phyloP scores from a whole-genome alignment of 176 grass and related monocot genomes.

The Bolboschoenus planiculmis region DNA sequence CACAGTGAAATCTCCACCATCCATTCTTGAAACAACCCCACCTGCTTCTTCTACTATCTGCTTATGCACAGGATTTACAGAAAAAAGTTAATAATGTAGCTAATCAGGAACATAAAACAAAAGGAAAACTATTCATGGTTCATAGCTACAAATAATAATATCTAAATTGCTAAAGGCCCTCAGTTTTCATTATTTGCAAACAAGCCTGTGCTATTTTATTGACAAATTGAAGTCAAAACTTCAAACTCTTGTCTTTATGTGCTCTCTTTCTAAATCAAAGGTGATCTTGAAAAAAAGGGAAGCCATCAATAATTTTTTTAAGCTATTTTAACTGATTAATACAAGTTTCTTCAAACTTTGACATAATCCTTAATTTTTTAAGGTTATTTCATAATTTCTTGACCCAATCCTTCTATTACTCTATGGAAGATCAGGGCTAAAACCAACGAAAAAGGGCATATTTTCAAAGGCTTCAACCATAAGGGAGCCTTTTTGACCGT shows the following conservation, averaged over 20 bases:
- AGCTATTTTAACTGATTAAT: no score
- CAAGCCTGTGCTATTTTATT: not conserved
- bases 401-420: not conserved
- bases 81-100: constrained; percentile 16
- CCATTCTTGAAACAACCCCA: constrained; percentile 74
- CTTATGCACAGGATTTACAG: constrained; percentile 7
- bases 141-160: not conserved
- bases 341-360: no score
- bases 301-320: not conserved
- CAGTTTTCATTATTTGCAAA: not conserved
- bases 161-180: not conserved
- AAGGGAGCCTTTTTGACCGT: not conserved
- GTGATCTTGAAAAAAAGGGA: not conserved
- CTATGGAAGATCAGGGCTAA: not conserved
- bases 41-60: constrained; percentile 98
- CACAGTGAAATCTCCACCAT: constrained; percentile 81
- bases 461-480: not conserved
- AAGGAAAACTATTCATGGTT: not conserved
- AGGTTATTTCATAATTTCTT: not conserved
- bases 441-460: not conserved
- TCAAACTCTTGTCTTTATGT: not conserved
- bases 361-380: no score
- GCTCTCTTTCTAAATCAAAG: not conserved
- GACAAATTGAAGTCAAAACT: not conserved
- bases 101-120: not conserved